Evolutionary conservation across 208 protist genomes (phyloP).

Genomic region (Acanthamoeba healyi): DNA sequence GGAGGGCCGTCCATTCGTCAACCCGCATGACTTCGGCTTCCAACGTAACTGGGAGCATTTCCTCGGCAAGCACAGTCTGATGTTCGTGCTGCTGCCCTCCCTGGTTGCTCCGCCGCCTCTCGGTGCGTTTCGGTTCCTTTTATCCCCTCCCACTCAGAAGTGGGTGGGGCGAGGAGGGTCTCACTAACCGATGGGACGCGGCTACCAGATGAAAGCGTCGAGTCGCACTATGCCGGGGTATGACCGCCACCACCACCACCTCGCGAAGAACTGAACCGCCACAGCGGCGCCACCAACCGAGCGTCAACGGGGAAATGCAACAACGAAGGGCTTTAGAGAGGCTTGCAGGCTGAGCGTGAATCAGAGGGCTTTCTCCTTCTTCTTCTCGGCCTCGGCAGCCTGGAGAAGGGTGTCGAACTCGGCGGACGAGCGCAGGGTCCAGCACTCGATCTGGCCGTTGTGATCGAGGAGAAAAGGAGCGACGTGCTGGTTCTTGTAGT

Average conservation of each 20-base stretch:
- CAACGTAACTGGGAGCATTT: slow-evolving; percentile 21
- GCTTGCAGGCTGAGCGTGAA: background rate
- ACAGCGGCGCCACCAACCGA: no score
- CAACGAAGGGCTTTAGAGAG: no score
- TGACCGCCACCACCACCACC: no score
- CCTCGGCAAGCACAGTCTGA: slow-evolving; percentile 20
- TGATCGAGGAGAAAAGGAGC: slow-evolving; percentile 39
- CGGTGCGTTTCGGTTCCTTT: background rate
- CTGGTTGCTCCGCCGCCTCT: background rate
- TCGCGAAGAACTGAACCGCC: no score
- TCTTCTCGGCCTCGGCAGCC: slow-evolving; percentile 19
- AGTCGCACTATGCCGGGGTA: slow-evolving; percentile 27
- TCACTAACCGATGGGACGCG: no score
- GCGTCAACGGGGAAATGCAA: no score
- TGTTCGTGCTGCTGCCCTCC: slow-evolving; percentile 6
- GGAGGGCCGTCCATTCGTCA: background rate
- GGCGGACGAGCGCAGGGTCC: background rate
- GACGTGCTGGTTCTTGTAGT: slow-evolving; percentile 44
- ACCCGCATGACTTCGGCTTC: slow-evolving; percentile 26
- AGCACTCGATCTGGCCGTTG: slow-evolving; percentile 57
- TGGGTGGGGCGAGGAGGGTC: no score
- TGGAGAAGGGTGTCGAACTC: background rate
- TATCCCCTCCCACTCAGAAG: no score
- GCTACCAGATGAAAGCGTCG: background rate
- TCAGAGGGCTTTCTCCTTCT: background rate